Conservation (phyloP, 2,329 filamentous ascomycete genomes). For the Sclerotinia glacialis region DNA sequence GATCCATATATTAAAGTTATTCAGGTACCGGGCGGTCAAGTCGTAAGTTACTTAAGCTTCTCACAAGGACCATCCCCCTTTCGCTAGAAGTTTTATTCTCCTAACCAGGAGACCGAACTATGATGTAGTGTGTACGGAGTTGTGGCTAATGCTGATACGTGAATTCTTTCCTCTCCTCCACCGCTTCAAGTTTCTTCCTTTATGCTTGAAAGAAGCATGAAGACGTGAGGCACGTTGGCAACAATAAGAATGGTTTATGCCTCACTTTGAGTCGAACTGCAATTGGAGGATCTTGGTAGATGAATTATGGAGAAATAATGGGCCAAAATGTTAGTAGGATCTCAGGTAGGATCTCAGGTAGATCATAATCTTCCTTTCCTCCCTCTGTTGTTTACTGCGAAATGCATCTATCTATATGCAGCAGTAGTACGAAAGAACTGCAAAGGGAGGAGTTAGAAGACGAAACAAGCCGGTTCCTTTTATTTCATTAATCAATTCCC, state of each 20-base stretch:
- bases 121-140: too few relatives aligned
- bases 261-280: background rate
- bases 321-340: background rate
- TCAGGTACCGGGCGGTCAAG: background rate
- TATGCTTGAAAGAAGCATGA: background rate
- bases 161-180: constrained; percentile 16
- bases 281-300: background rate
- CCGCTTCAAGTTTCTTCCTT: background rate
- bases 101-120: background rate
- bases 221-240: background rate
- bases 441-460: background rate
- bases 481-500: background rate
- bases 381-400: background rate
- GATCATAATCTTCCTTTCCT: background rate
- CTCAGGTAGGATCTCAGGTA: background rate
- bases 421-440: constrained; percentile 1
- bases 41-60: background rate
- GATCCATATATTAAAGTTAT: constrained; percentile 22
- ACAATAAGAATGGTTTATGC: background rate
- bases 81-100: background rate
- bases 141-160: background rate
- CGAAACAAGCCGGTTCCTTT: background rate
- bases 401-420: constrained; percentile 9
- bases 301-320: constrained; percentile 10
- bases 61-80: background rate